phyloP scores from a whole-genome alignment of 257 asterid species.

The Nicotiana sylvestris region DNA sequence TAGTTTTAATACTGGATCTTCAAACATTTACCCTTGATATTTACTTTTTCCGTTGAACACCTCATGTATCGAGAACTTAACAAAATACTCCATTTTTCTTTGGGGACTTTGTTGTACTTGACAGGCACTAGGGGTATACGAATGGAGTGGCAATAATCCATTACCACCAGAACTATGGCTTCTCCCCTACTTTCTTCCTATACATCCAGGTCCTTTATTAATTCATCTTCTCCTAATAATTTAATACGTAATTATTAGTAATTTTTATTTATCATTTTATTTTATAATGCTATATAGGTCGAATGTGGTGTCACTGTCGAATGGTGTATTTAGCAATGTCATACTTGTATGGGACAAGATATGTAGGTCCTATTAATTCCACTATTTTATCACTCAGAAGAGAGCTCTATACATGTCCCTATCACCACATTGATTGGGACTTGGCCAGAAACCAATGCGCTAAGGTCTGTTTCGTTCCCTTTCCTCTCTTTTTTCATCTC shows the following conservation, averaged over 20 bases:
- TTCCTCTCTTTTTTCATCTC: background rate
- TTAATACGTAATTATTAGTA: background rate
- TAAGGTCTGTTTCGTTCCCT: slow-evolving; percentile 32
- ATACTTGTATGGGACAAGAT: slow-evolving; percentile 50
- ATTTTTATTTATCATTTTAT: background rate
- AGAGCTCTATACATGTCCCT: slow-evolving; percentile 45
- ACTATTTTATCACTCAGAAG: slow-evolving; percentile 41
- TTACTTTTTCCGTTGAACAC: no score
- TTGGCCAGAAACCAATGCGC: slow-evolving; percentile 53
- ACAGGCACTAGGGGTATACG: slow-evolving; percentile 69
- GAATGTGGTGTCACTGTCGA: slow-evolving; percentile 82
- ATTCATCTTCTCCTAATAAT: background rate
- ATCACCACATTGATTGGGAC: slow-evolving; percentile 53
- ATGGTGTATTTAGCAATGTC: slow-evolving; percentile 69
- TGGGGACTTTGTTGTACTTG: background rate
- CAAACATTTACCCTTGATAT: no score
- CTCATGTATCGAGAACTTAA: background rate
- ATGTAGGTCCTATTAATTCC: slow-evolving; percentile 35
- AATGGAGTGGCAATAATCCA: slow-evolving; percentile 75
- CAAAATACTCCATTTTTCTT: background rate
- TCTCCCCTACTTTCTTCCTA: slow-evolving; percentile 55
- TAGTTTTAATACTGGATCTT: no score
- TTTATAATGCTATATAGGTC: slow-evolving; percentile 32
- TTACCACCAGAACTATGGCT: slow-evolving; percentile 82
- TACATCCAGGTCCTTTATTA: slow-evolving; percentile 63